Evolutionary conservation across 1,284 basidiomycete genomes (phyloP).

Genomic region (Thelephora terrestris): DNA sequence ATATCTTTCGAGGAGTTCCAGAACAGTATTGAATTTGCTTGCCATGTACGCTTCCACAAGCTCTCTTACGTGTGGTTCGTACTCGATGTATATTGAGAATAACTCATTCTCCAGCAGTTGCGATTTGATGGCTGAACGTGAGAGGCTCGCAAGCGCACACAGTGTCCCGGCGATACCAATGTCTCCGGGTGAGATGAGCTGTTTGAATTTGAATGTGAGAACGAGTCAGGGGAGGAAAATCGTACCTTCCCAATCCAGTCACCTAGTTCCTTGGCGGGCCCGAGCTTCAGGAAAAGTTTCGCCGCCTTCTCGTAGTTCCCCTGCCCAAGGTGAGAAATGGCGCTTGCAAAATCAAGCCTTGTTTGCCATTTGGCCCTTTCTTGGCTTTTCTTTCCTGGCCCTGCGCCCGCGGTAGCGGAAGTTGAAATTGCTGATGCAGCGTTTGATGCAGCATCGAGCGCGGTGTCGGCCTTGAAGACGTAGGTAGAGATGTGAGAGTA

Average conservation of each 20-base stretch:
- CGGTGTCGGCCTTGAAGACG: constrained; percentile 84
- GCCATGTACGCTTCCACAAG: constrained; percentile 74
- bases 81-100: constrained; percentile 72
- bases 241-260: constrained; percentile 63
- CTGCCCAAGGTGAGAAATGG: constrained; percentile 60
- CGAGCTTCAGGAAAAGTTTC: constrained; percentile 54
- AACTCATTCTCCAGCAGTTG: constrained; percentile 47
- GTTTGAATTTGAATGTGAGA: neutral
- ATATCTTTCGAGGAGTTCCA: constrained; percentile 62
- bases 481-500: constrained; percentile 79
- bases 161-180: constrained; percentile 77
- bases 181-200: constrained; percentile 71
- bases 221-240: neutral
- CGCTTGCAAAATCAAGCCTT: constrained; percentile 72
- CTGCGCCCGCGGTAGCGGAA: constrained; percentile 10
- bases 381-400: constrained; percentile 30
- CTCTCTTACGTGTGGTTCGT: constrained; percentile 77
- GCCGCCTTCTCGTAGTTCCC: constrained; percentile 72
- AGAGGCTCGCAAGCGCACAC: constrained; percentile 69
- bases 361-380: constrained; percentile 61
- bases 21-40: constrained; percentile 72
- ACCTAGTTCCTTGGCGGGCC: constrained; percentile 50
- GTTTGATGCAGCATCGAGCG: constrained; percentile 52
- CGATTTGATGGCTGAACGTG: constrained; percentile 46
- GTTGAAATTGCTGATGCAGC: constrained; percentile 8